Base-by-base conservation (phyloP, 2,329 filamentous ascomycete genomes). In the Chaetomiaceae sp. region DNA sequence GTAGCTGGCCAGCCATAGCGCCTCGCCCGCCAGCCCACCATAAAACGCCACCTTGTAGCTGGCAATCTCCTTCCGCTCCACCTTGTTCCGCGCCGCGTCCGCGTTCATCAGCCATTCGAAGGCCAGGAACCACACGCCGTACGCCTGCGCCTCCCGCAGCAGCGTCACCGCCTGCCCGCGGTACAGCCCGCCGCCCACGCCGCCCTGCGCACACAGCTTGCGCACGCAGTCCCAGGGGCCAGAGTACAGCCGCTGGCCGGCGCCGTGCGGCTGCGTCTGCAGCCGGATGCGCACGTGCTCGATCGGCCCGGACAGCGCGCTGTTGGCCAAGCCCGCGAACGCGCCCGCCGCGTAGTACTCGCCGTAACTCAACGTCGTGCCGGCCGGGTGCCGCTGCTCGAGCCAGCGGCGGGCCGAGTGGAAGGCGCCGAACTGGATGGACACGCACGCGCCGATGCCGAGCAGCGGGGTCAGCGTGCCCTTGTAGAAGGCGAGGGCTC, bases 361-460 rank as follows among this genome's bases (percentile, higher is more conserved):
- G 1, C 70, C 65, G 68, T 95, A 95, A 18, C 78, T 79, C 24
- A 97, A 79, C 19, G 74, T 71, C 11, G 41, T 32, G 12, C 79
- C 78, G 59, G 72, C 64, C 68, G 8, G 10, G 3, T 95, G 95
- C 55, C 77, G 75, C 36, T 78, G 72, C 71, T 97, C 91, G 64
- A 98, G 82, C 60, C 79, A 84, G 49, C 93, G 87, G 50, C 88
- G 86, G 8, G 91, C 90, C 62, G 86, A 84, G 74, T 96, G 89
- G 76, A 97, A 98, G 59, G 86, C 93, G 53, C 90, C 93, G 67
- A 98, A 98, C 73, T 98, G 93, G 59, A 98, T 85, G n/a, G 89
- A 96, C 37, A 93, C 90, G 66, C 93, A 98, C 57, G 93, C 93
- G 58, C 93, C 93, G 62, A 98, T 97, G 56, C 93, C 93, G 47